phyloP scores from a whole-genome alignment of 257 asterid species.

The Misopates orontium region DNA sequence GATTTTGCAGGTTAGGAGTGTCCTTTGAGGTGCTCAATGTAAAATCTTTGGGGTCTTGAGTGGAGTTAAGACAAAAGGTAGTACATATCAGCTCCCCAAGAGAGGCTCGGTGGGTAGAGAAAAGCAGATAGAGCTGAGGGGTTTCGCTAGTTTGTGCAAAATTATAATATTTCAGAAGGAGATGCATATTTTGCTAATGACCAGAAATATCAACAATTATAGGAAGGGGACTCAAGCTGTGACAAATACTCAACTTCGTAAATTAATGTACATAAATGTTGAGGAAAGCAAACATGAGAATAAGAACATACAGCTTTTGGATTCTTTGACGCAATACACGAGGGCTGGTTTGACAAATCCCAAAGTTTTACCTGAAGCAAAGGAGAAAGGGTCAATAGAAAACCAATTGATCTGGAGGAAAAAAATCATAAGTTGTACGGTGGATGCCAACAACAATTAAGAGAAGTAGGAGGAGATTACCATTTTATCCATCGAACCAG shows the following conservation, averaged over 20 bases:
- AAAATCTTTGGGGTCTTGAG: too few species aligned
- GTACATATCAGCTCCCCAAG: too few species aligned
- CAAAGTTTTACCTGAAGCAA: conserved; percentile 81
- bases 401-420: background rate
- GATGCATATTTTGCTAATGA: too few species aligned
- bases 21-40: too few species aligned
- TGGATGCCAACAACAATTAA: background rate
- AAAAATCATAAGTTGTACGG: background rate
- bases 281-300: background rate
- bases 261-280: background rate
- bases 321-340: conserved; percentile 52
- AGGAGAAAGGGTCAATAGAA: conserved; percentile 3
- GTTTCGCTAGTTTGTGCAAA: background rate
- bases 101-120: too few species aligned
- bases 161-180: background rate
- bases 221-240: too few species aligned
- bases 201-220: too few species aligned
- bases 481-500: conserved; percentile 87
- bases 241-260: background rate
- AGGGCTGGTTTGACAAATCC: conserved; percentile 81
- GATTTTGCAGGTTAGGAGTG: too few species aligned
- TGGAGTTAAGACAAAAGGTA: too few species aligned
- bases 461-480: conserved; percentile 37
- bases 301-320: conserved; percentile 48
- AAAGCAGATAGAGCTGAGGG: background rate